phyloP scores from a whole-genome alignment of 768 basidiomycete species.

The Tephrocybe sp. region DNA sequence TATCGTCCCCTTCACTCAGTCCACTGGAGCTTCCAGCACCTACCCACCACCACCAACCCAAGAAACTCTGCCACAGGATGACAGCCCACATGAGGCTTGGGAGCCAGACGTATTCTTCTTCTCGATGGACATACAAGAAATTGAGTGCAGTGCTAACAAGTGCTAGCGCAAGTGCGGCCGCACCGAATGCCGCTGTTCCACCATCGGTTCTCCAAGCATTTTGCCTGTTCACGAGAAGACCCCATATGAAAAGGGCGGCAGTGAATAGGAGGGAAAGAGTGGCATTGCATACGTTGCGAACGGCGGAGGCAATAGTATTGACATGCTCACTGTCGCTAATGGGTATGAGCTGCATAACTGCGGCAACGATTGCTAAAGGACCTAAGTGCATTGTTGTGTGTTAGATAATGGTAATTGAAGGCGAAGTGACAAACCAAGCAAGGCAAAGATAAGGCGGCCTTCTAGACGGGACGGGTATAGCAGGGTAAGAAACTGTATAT shows the following conservation, averaged over 20 bases:
- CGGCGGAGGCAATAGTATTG: conserved; percentile 60
- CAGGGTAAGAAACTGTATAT: conserved; percentile 95
- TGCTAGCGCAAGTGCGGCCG: conserved; percentile 80
- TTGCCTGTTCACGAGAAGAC: conserved; percentile 80
- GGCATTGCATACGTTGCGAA: conserved; percentile 94
- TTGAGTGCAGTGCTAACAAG: conserved; percentile 81
- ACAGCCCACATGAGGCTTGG: conserved; percentile 87
- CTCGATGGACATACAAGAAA: conserved; percentile 79
- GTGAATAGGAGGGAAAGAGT: conserved; percentile 96
- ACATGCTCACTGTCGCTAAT: conserved; percentile 45
- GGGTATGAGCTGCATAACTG: conserved; percentile 80
- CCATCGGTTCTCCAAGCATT: conserved; percentile 97
- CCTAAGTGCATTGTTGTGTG: conserved; percentile 34
- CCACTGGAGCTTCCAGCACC: conserved; percentile 81
- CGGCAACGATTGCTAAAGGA: conserved; percentile 82
- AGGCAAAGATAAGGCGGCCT: conserved; percentile 76
- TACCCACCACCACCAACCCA: conserved; percentile 99
- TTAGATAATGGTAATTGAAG: neutral
- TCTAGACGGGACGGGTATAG: conserved; percentile 91
- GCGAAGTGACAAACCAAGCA: conserved; percentile 59
- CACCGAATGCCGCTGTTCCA: conserved; percentile 92
- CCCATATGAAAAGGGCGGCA: conserved; percentile 87
- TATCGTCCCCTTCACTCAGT: conserved; percentile 44
- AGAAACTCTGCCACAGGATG: conserved; percentile 94
- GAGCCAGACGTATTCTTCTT: conserved; percentile 90